Percentiles rank a stretch among this genome's conserved stretches.
Evolutionary conservation across 768 basidiomycete genomes (phyloP).

Genomic region (Tricholoma furcatifolium): DNA sequence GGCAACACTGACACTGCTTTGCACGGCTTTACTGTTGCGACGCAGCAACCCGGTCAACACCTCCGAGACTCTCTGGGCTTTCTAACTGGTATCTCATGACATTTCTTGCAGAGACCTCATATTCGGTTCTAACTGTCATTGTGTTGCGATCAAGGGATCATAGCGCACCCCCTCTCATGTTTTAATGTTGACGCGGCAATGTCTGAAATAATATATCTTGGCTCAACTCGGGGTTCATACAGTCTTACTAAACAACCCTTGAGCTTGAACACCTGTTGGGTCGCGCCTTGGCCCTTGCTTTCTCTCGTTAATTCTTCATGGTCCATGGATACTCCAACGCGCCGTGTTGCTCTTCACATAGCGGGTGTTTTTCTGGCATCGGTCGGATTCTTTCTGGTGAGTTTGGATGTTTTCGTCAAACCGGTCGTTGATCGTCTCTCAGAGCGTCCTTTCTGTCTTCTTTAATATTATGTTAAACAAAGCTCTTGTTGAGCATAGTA

Average conservation of each 20-base stretch:
- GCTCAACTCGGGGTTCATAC: constrained; percentile 1
- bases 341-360: constrained; percentile 25
- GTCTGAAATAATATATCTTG: neutral
- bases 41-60: too few relatives aligned
- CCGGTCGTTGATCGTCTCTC: constrained; percentile 1
- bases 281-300: neutral
- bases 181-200: neutral
- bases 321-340: constrained; percentile 13
- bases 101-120: too few relatives aligned
- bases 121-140: too few relatives aligned
- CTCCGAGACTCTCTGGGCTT: too few relatives aligned
- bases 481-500: neutral
- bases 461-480: constrained; percentile 13
- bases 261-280: too few relatives aligned
- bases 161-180: too few relatives aligned
- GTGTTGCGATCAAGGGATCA: too few relatives aligned
- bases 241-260: neutral
- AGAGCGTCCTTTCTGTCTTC: constrained; percentile 35
- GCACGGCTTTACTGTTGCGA: too few relatives aligned
- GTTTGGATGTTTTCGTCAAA: constrained; percentile 8
- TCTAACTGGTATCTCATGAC: too few relatives aligned
- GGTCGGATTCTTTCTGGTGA: constrained; percentile 35
- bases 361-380: constrained; percentile 32
- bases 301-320: constrained; percentile 4
- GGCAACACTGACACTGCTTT: neutral